These are phyloP conservation scores for Nicotiana attenuata DNA, from an alignment of 257 asterid species.

Conservation along the genomic window DNA sequence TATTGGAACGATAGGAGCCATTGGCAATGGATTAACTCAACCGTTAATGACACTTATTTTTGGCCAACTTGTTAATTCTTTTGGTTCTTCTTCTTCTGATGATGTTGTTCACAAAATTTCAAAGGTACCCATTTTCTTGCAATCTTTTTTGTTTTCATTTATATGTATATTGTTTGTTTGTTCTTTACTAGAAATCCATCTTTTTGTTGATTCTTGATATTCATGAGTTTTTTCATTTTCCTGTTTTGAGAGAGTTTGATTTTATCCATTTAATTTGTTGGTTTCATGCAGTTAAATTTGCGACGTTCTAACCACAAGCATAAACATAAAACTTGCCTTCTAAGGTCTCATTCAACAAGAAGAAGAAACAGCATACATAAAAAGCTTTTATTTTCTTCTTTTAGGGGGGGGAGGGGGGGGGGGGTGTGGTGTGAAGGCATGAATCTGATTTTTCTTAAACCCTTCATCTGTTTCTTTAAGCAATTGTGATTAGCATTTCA, in stretches of 20 bases:
- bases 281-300: not conserved
- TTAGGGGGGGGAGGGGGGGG: not conserved
- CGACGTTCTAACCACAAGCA: not conserved
- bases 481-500: not conserved
- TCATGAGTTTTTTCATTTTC: not conserved
- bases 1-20: conserved; percentile 48
- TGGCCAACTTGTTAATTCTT: conserved; percentile 57
- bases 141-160: not conserved
- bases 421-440: no score
- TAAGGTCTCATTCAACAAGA: not conserved
- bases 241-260: no score
- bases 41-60: conserved; percentile 69
- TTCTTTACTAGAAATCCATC: not conserved
- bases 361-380: not conserved
- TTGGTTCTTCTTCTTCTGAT: conserved; percentile 29
- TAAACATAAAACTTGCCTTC: not conserved
- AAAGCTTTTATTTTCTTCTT: not conserved
- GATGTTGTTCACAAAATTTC: conserved; percentile 43
- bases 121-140: conserved; percentile 21
- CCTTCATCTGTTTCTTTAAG: not conserved
- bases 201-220: not conserved
- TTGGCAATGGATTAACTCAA: conserved; percentile 56
- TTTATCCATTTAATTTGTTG: not conserved
- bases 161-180: not conserved
- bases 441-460: not conserved